phyloP scores from a whole-genome alignment of 1,284 basidiomycete genomes.

The Neolentinus lepideus region DNA sequence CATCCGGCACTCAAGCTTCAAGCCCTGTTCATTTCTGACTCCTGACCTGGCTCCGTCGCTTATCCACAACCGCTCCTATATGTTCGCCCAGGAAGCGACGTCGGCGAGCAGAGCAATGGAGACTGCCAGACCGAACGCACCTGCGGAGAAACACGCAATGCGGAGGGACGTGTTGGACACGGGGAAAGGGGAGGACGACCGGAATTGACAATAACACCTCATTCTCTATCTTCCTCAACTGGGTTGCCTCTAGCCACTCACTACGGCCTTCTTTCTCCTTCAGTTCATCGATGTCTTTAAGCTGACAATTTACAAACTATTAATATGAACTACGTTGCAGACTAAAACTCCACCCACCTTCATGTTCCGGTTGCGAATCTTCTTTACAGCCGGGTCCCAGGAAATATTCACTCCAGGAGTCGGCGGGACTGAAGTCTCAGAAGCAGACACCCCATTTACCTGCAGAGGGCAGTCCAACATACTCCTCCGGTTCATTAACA shows the following conservation, averaged over 20 bases:
- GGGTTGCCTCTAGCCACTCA: constrained; percentile 87
- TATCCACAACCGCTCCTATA: constrained; percentile 55
- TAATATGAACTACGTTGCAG: not conserved
- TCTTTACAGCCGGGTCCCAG: constrained; percentile 82
- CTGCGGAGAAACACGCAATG: constrained; percentile 41
- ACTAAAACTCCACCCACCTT: constrained; percentile 47
- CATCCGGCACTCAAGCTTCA: constrained; percentile 51
- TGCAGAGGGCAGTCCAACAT: constrained; percentile 22
- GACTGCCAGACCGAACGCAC: constrained; percentile 48
- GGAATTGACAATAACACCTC: too few relatives aligned
- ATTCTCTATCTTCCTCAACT: constrained; percentile 91
- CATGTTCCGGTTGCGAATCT: constrained; percentile 89
- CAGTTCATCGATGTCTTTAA: constrained; percentile 93
- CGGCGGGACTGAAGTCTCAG: constrained; percentile 33
- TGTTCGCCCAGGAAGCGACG: constrained; percentile 46
- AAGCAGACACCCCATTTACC: constrained; percentile 22
- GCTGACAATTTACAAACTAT: constrained; percentile 41
- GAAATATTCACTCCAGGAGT: constrained; percentile 52
- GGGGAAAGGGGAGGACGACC: constrained; percentile 37
- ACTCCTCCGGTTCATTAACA: constrained; percentile 19
- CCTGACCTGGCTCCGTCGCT: constrained; percentile 43
- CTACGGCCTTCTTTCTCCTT: constrained; percentile 86
- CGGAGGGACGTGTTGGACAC: constrained; percentile 41
- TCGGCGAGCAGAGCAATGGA: constrained; percentile 46
- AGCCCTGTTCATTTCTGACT: constrained; percentile 43